Percentiles rank a stretch among this genome's conserved stretches.
These are phyloP conservation scores for Sanguinoderma infundibulare DNA, from an alignment of 1,284 basidiomycete genomes.

Conservation along the genomic window DNA sequence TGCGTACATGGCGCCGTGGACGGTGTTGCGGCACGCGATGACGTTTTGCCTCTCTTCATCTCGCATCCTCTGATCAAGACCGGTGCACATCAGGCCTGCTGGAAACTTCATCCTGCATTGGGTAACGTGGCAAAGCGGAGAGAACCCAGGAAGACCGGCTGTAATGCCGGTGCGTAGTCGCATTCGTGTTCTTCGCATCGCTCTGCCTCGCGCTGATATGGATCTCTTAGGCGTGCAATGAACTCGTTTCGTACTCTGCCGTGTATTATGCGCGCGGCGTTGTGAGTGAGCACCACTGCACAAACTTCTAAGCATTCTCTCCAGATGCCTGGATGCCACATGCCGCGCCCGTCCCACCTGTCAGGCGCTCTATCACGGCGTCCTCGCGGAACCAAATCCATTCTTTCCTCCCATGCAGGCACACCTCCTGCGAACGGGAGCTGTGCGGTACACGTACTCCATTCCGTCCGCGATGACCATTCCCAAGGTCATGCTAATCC, in stretches of 20 bases:
- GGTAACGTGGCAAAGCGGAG: not conserved
- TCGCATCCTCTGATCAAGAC: not conserved
- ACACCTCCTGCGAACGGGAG: conserved; percentile 9
- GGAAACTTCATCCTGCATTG: conserved; percentile 1
- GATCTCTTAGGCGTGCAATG: not conserved
- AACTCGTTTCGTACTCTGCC: not conserved
- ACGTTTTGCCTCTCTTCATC: not conserved
- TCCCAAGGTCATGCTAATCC: conserved; percentile 13
- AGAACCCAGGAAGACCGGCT: not conserved
- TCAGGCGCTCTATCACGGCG: too few relatives aligned
- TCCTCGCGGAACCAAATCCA: conserved; percentile 5
- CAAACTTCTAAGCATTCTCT: too few relatives aligned
- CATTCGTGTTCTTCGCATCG: not conserved
- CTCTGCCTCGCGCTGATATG: not conserved
- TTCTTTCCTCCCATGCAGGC: conserved; percentile 6
- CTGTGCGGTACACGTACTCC: conserved; percentile 3
- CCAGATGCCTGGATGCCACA: too few relatives aligned
- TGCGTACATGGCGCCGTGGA: too few relatives aligned
- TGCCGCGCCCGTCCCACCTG: too few relatives aligned
- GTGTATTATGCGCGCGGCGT: not conserved
- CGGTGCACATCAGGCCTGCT: not conserved
- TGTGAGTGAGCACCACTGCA: not conserved
- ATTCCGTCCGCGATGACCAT: conserved; percentile 4
- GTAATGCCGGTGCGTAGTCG: not conserved
- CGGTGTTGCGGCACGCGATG: too few relatives aligned